Conservation (phyloP, 2,329 filamentous ascomycete genomes). For the Sphaerostilbella broomeana region DNA sequence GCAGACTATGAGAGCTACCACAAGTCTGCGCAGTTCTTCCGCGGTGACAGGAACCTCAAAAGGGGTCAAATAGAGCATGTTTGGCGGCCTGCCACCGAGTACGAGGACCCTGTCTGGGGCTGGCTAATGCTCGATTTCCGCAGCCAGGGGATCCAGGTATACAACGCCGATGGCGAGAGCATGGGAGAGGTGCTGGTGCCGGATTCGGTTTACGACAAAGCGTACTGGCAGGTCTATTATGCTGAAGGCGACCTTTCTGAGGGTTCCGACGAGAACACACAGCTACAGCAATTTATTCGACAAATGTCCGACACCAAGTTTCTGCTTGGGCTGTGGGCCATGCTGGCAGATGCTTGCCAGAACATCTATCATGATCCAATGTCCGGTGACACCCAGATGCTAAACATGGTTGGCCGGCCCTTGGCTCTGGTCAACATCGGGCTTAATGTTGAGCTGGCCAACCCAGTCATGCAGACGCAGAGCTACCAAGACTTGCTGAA, state of each 20-base stretch:
- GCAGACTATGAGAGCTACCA: neutral
- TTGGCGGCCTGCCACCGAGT: neutral
- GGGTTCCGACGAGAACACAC: neutral
- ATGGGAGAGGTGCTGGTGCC: neutral
- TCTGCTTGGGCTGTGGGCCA: neutral
- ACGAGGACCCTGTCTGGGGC: neutral
- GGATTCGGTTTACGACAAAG: neutral
- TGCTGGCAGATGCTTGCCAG: neutral
- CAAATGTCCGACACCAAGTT: neutral
- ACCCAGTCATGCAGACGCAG: neutral
- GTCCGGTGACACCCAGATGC: neutral
- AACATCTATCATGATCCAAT: neutral
- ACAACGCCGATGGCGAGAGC: neutral
- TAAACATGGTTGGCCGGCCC: neutral
- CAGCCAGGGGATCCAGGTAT: constrained; percentile 24
- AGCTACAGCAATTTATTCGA: neutral
- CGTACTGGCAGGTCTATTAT: neutral
- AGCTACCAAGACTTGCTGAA: neutral
- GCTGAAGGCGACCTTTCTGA: neutral
- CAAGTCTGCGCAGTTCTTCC: neutral
- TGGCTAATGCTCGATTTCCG: neutral
- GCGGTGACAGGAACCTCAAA: neutral
- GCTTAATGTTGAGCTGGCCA: neutral
- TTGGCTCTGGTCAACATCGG: neutral
- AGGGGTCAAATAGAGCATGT: neutral